Evolutionary conservation across 2,329 filamentous ascomycete genomes (phyloP).

Genomic region (Tolypocladium cylindrosporum): DNA sequence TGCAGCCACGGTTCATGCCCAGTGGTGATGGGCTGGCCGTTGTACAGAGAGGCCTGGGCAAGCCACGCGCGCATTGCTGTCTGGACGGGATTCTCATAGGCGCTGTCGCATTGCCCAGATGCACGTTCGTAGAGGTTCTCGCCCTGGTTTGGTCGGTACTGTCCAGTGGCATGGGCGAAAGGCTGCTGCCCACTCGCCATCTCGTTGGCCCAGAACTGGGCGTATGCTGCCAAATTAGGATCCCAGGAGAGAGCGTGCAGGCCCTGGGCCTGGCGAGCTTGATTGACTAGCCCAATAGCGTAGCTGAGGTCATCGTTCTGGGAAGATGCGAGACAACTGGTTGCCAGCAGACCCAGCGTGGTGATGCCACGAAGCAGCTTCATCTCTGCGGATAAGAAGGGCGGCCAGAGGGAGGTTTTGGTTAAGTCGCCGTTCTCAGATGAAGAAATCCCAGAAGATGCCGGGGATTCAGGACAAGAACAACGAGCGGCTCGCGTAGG

Average conservation of each 20-base stretch:
- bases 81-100: conserved; percentile 18
- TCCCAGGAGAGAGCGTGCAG: conserved; percentile 19
- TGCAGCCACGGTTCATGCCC: conserved; percentile 25
- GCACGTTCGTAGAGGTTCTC: conserved; percentile 22
- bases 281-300: conserved; percentile 20
- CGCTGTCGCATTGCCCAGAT: conserved; percentile 16
- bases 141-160: conserved; percentile 21
- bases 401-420: neutral
- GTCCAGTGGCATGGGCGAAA: conserved; percentile 20
- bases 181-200: conserved; percentile 18
- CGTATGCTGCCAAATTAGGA: conserved; percentile 18
- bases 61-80: conserved; percentile 21
- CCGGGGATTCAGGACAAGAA: neutral
- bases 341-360: conserved; percentile 4
- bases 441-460: neutral
- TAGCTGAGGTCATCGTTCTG: conserved; percentile 13
- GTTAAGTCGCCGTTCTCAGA: neutral
- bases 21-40: conserved; percentile 17
- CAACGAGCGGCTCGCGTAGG: too few species aligned
- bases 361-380: conserved; percentile 1
- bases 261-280: conserved; percentile 17
- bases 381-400: neutral
- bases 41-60: conserved; percentile 16
- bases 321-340: conserved; percentile 1
- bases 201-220: conserved; percentile 23